Evolutionary conservation across 2,329 filamentous ascomycete species (phyloP).

Genomic region (Talaromyces sp.): DNA sequence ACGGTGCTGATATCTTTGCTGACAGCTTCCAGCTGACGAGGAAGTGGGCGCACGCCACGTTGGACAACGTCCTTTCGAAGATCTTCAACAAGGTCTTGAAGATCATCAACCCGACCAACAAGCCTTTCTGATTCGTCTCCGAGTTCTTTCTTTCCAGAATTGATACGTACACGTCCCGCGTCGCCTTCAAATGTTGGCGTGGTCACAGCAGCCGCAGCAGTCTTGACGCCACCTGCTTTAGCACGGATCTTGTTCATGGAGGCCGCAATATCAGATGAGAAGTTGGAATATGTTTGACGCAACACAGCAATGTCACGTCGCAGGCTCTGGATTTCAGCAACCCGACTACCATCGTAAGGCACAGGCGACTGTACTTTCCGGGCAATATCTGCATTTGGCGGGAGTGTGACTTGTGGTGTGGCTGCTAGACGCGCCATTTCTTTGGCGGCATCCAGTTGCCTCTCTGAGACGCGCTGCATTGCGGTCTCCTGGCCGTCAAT

Average conservation of each 20-base stretch:
- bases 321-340: constrained; percentile 74
- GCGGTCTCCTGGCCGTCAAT: constrained; percentile 78
- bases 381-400: constrained; percentile 32
- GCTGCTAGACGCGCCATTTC: constrained; percentile 70
- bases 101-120: constrained; percentile 86
- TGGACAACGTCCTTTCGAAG: constrained; percentile 94
- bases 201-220: constrained; percentile 64
- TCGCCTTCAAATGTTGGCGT: constrained; percentile 71
- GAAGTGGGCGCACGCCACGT: constrained; percentile 84
- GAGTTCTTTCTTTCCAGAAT: constrained; percentile 79
- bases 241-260: constrained; percentile 79
- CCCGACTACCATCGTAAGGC: constrained; percentile 54
- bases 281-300: constrained; percentile 87
- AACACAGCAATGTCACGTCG: constrained; percentile 86
- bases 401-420: constrained; percentile 38
- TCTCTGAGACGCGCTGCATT: constrained; percentile 81
- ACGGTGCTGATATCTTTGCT: constrained; percentile 81
- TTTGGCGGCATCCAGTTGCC: constrained; percentile 82
- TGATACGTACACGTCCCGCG: constrained; percentile 80
- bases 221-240: constrained; percentile 79
- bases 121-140: constrained; percentile 84
- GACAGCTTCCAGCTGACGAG: constrained; percentile 82
- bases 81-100: constrained; percentile 96
- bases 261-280: constrained; percentile 80
- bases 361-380: constrained; percentile 23